Evolutionary conservation across 306 rosid species (phyloP).

Genomic region (Astragalus glycyphyllos): DNA sequence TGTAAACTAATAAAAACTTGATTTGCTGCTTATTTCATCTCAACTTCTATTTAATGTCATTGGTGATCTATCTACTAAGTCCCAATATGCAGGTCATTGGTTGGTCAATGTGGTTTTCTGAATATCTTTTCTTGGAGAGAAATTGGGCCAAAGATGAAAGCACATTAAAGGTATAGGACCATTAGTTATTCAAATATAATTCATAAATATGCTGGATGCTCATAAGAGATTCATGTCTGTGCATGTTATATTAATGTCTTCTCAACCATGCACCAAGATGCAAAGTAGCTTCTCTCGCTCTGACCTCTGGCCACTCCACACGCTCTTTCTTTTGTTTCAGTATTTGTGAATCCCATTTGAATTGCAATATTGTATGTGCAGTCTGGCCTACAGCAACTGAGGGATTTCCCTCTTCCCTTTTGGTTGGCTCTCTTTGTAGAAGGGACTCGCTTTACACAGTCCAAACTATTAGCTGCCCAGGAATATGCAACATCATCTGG

Average conservation of each 20-base stretch:
- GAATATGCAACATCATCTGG: too few relatives aligned
- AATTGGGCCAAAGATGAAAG: constrained; percentile 96
- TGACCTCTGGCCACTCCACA: neutral
- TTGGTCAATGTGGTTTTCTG: constrained; percentile 99
- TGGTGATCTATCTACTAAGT: constrained; percentile 28
- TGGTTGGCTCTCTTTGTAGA: too few relatives aligned
- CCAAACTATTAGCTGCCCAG: too few relatives aligned
- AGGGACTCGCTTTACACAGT: too few relatives aligned
- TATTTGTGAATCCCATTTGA: constrained; percentile 34
- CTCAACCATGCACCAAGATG: neutral
- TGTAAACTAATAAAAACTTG: neutral
- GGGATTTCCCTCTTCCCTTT: too few relatives aligned
- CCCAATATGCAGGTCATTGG: constrained; percentile 77
- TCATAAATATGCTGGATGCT: constrained; percentile 23
- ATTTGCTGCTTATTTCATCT: neutral
- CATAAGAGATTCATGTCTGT: constrained; percentile 29
- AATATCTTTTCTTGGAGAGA: constrained; percentile 92
- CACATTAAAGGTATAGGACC: constrained; percentile 74
- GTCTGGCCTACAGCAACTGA: too few relatives aligned
- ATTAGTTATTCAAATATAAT: constrained; percentile 36
- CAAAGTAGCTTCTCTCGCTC: neutral
- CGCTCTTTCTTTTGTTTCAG: constrained; percentile 20
- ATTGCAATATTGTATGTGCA: too few relatives aligned
- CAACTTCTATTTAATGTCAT: constrained; percentile 1
- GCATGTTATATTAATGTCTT: constrained; percentile 21